These are phyloP conservation scores for Fusarium austroafricanum DNA, from an alignment of 2,329 filamentous ascomycete species.

Conservation along the genomic window DNA sequence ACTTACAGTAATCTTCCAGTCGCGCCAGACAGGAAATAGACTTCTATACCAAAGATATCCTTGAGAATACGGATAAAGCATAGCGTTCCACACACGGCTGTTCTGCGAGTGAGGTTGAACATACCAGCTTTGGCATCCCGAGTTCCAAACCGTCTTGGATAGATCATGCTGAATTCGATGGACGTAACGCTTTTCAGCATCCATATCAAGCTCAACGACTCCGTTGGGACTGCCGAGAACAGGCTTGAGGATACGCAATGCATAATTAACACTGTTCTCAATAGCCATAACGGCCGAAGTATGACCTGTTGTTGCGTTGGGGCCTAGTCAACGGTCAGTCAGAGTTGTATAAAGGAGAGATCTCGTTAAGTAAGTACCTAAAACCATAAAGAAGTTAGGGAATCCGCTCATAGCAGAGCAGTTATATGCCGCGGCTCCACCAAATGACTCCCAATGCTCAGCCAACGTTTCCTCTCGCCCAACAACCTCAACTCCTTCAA, in stretches of 20 bases:
- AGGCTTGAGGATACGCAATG: background rate
- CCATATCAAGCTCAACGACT: background rate
- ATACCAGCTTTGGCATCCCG: background rate
- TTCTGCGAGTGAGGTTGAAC: background rate
- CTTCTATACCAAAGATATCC: background rate
- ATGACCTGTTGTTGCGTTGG: constrained; percentile 4
- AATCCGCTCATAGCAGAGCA: background rate
- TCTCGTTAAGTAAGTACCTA: background rate
- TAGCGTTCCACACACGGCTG: background rate
- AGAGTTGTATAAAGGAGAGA: fast-evolving
- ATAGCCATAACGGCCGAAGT: constrained; percentile 2
- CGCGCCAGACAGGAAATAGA: background rate
- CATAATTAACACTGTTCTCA: background rate
- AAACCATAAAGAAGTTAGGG: background rate
- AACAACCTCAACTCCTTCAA: background rate
- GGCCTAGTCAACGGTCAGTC: background rate
- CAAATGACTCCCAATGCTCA: constrained; percentile 2
- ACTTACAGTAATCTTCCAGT: background rate
- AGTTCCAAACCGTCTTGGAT: background rate
- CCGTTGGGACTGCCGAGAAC: background rate
- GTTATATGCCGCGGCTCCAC: background rate
- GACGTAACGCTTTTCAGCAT: background rate
- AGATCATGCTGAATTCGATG: background rate
- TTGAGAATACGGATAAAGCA: background rate
- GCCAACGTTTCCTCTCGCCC: background rate